These are phyloP conservation scores for Yamadazyma sp. DNA, from an alignment of 1,139 yeast genomes.

Conservation along the genomic window DNA sequence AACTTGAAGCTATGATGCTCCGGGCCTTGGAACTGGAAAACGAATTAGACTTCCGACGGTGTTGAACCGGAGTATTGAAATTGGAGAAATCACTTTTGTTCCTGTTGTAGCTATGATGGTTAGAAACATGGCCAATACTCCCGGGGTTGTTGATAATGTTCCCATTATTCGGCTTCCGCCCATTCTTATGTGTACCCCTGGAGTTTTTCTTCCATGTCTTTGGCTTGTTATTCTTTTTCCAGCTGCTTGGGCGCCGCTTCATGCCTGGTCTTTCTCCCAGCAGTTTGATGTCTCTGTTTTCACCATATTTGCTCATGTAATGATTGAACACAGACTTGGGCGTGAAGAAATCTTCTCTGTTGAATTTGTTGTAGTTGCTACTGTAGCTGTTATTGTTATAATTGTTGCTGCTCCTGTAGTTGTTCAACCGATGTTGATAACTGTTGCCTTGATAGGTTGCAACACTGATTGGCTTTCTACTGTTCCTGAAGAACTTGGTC, in stretches of 20 bases:
- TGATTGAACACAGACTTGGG: constrained; percentile 74
- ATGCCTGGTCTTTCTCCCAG: constrained; percentile 16
- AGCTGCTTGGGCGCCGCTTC: constrained; percentile 22
- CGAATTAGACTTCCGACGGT: constrained; percentile 28
- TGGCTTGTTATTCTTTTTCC: constrained; percentile 34
- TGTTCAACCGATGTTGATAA: constrained; percentile 18
- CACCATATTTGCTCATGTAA: constrained; percentile 70
- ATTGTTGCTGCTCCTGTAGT: constrained; percentile 29
- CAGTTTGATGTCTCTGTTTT: constrained; percentile 21
- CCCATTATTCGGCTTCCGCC: constrained; percentile 14
- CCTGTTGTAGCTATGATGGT: constrained; percentile 14
- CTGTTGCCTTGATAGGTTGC: constrained; percentile 49
- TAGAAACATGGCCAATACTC: constrained; percentile 11
- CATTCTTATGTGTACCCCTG: constrained; percentile 12
- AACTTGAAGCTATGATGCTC: constrained; percentile 10
- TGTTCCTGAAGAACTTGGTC: constrained; percentile 43
- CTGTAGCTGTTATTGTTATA: constrained; percentile 21
- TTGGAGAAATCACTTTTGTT: constrained; percentile 15
- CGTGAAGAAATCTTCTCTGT: constrained; percentile 72
- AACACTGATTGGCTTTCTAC: constrained; percentile 63
- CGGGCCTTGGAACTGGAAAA: constrained; percentile 30
- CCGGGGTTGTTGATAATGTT: constrained; percentile 16
- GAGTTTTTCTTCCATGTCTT: constrained; percentile 20
- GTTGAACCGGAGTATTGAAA: constrained; percentile 14
- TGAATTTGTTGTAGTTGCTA: constrained; percentile 36